Conservation (phyloP, 2,329 filamentous ascomycete species). For the Diatrype stigma region DNA sequence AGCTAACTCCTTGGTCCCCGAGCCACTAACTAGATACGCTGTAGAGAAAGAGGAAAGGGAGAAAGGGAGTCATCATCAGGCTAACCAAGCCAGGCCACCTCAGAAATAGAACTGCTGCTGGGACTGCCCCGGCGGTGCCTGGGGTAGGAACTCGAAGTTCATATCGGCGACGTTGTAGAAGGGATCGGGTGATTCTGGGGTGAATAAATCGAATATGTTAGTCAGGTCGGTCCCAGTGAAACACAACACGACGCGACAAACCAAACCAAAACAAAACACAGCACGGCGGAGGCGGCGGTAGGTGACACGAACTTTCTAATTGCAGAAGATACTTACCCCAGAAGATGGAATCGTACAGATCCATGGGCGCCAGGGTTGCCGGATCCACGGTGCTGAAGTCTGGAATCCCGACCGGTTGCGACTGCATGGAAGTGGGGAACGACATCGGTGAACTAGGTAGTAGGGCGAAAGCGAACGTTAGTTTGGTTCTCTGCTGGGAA, state of each 20-base stretch:
- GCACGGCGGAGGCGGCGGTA: no score
- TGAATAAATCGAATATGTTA: not conserved
- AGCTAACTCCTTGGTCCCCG: no score
- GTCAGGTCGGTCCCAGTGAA: not conserved
- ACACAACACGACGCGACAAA: conserved; percentile 12
- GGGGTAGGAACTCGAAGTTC: conserved; percentile 58
- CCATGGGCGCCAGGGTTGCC: conserved; percentile 60
- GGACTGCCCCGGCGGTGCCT: conserved; percentile 55
- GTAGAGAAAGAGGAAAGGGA: no score
- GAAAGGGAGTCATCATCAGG: no score
- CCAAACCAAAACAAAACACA: no score
- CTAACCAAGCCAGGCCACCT: not conserved
- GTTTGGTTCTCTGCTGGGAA: no score
- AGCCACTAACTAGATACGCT: no score
- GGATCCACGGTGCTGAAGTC: conserved; percentile 49
- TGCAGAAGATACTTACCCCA: conserved; percentile 48
- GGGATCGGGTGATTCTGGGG: conserved; percentile 54
- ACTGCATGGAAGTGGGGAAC: conserved; percentile 30
- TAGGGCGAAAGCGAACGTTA: not conserved
- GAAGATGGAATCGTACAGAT: conserved; percentile 65
- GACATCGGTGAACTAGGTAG: conserved; percentile 7
- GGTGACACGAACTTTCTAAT: no score
- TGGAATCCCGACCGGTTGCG: conserved; percentile 29
- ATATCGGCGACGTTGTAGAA: conserved; percentile 55
- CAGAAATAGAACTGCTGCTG: conserved; percentile 55